A percentile compares a stretch with the other conserved stretches of the same genome.
Evolutionary conservation across 345 rosid species (phyloP).

Genomic region (Heritiera littoralis): DNA sequence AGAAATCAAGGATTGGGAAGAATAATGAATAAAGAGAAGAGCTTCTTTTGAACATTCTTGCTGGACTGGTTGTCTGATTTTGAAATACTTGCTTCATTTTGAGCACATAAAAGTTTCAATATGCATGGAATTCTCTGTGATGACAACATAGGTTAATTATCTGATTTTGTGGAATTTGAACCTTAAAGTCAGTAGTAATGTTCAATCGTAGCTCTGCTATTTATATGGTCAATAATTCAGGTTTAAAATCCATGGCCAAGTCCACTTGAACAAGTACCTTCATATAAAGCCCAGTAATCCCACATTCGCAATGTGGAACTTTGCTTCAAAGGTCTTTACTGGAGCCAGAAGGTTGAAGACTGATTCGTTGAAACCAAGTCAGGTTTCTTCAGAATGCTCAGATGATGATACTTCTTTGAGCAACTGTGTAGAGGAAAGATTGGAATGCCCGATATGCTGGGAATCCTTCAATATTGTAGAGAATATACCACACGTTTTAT

Average conservation of each 20-base stretch:
- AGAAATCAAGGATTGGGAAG: neutral
- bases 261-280: constrained; percentile 7
- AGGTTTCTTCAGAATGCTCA: constrained; percentile 38
- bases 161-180: constrained; percentile 5
- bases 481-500: constrained; percentile 64
- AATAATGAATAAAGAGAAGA: too few species aligned
- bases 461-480: constrained; percentile 70
- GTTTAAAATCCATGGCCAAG: constrained; percentile 7
- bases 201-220: neutral
- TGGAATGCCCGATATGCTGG: constrained; percentile 78
- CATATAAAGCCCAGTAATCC: neutral
- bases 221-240: neutral
- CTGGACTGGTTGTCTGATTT: neutral
- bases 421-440: constrained; percentile 41
- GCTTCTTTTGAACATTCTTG: neutral
- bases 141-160: neutral
- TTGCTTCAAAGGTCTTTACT: constrained; percentile 35
- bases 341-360: constrained; percentile 30
- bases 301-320: constrained; percentile 36
- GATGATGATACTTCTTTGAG: constrained; percentile 37
- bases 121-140: neutral
- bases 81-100: constrained; percentile 1
- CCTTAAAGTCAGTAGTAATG: neutral
- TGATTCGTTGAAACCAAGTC: constrained; percentile 22
- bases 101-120: neutral